Evolutionary conservation across 176 grass and related monocot genomes (phyloP), one percentile per base, ranked within the genome.

Genomic region (Zoysia japonica): DNA sequence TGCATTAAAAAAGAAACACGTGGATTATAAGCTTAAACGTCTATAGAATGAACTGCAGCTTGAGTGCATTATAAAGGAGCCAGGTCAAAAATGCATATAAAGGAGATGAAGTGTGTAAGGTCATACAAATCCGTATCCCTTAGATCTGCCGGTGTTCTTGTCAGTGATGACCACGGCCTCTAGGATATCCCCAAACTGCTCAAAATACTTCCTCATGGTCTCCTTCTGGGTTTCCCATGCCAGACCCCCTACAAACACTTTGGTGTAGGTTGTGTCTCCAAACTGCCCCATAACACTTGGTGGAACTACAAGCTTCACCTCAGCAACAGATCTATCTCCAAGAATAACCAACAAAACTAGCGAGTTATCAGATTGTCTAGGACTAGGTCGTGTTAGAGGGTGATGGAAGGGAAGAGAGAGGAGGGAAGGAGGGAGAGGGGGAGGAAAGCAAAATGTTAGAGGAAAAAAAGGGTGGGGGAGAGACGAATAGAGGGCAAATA

Each of bases 211-310:
- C 79, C 92, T 86, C 96, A 99, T 91, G 81, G 90, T 95, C 61
- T 99, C 96, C 80, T 87, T 96, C 69, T 99, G 92, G 2, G 96
- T 99, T 89, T 99, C 92, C 96, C 96, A 99, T 5, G 96, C 96
- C 68, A 99, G 76, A 7, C 96, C 96, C 7, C 96, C 96, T 28
- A 99, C 96, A 66, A 99, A 99, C 74, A 99, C 88, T 79, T 96
- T 99, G 72, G 96, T 99, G 90, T 95, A 93, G 47, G 96, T 96
- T 40, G 96, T 99, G 82, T 99, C 96, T 52, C 96, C 96, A 67
- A 99, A 99, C 79, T 99, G 96, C 71, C 90, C 90, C 16, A 85
- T 89, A 75, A 89, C 77, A 66, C 85, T 92, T 61, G 89, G 89
- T 50, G 86, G 86, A 71, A 37, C 55, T 76, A 46, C 43, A 72